Percentiles rank a stretch among this genome's conserved stretches.
These are phyloP conservation scores for Apiospora arundinis DNA, from an alignment of 2,329 filamentous ascomycete species.

Conservation along the genomic window DNA sequence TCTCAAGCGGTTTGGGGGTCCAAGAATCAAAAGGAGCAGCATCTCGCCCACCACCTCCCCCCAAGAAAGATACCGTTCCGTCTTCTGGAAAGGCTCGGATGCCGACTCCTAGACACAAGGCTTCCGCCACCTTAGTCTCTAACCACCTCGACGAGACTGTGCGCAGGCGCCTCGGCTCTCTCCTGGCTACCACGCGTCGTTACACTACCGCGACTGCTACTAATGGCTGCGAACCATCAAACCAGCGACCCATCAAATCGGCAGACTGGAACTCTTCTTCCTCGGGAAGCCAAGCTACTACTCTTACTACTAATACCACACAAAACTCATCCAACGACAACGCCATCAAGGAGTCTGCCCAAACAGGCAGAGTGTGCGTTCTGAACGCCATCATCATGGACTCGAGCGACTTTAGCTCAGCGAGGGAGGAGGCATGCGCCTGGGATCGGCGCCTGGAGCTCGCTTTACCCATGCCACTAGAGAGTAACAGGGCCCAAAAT, in stretches of 20 bases:
- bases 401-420: conserved; percentile 10
- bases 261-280: not conserved
- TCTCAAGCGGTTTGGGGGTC: not conserved
- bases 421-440: conserved; percentile 24
- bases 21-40: not conserved
- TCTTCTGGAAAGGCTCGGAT: not conserved
- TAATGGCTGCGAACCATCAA: conserved; percentile 2
- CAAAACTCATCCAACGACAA: not conserved
- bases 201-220: not conserved
- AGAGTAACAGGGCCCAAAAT: not conserved
- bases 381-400: conserved; percentile 11
- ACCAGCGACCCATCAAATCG: not conserved
- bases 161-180: conserved; percentile 13
- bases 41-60: not conserved
- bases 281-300: not conserved
- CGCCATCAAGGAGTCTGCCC: not conserved
- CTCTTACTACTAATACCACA: not conserved
- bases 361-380: conserved; percentile 6
- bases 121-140: not conserved
- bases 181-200: not conserved
- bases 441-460: not conserved
- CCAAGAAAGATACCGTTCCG: not conserved
- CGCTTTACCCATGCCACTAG: not conserved
- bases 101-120: conserved; percentile 2
- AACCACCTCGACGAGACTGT: conserved; percentile 11